Evolutionary conservation across 306 rosid genomes (phyloP).

Genomic region (Fagus crenata): DNA sequence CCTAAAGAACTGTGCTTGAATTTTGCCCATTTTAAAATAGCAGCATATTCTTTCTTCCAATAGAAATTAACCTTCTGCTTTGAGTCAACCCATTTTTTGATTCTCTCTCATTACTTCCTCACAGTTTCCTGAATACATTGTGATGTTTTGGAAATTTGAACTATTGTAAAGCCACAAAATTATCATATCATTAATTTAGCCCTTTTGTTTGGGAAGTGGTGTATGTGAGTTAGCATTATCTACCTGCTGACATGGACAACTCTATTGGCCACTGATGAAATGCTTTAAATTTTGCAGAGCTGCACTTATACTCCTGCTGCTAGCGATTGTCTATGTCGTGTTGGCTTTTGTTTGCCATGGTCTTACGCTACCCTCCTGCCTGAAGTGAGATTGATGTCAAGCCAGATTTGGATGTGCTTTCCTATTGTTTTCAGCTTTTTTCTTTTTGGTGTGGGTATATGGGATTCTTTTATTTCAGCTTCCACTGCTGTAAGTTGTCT

Average conservation of each 20-base stretch:
- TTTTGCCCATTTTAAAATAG: neutral
- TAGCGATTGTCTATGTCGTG: slow-evolving; percentile 64
- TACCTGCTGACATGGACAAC: slow-evolving; percentile 11
- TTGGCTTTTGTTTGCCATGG: slow-evolving; percentile 95
- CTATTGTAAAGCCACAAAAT: slow-evolving; percentile 5
- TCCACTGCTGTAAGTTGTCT: slow-evolving; percentile 31
- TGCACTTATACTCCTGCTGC: slow-evolving; percentile 70
- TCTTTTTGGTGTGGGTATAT: slow-evolving; percentile 31
- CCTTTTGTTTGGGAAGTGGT: neutral
- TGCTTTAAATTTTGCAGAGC: slow-evolving; percentile 61
- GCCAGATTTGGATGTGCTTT: slow-evolving; percentile 34
- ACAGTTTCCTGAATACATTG: slow-evolving; percentile 13
- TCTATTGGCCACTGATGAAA: slow-evolving; percentile 23
- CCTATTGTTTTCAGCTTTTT: neutral
- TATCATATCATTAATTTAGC: neutral
- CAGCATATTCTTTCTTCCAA: neutral
- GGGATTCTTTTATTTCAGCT: slow-evolving; percentile 32
- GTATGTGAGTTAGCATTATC: neutral
- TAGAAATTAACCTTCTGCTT: neutral
- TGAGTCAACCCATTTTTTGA: neutral
- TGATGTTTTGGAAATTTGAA: slow-evolving; percentile 13
- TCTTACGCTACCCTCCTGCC: slow-evolving; percentile 68
- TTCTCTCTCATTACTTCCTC: neutral
- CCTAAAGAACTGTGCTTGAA: too few species aligned
- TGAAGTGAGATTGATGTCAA: slow-evolving; percentile 41